Percentiles rank a stretch among this genome's conserved stretches.
These are phyloP conservation scores for Hypoxylon sp. DNA, from an alignment of 2,329 filamentous ascomycete species.

Conservation along the genomic window DNA sequence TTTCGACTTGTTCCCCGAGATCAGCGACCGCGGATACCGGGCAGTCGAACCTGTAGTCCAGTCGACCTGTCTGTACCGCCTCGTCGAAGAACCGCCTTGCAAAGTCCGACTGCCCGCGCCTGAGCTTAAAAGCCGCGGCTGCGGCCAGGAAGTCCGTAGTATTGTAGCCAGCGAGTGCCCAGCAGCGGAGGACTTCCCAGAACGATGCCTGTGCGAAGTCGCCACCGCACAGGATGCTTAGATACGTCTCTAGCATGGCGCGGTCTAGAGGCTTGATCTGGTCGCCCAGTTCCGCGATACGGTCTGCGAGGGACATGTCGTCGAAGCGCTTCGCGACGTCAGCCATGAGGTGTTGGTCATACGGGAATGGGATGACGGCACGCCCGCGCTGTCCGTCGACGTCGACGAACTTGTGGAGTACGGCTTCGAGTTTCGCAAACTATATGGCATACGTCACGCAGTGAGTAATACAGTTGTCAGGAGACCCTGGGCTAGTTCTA, in stretches of 20 bases:
- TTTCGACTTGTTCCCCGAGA: not conserved
- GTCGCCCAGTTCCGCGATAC: conserved; percentile 59
- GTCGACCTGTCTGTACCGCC: conserved; percentile 56
- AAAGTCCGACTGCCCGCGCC: conserved; percentile 62
- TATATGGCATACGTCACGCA: not conserved
- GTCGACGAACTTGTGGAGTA: conserved; percentile 61
- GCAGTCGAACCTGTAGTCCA: conserved; percentile 61
- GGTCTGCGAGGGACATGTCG: conserved; percentile 59
- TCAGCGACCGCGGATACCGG: conserved; percentile 49
- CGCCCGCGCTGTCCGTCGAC: conserved; percentile 60
- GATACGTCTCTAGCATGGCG: conserved; percentile 58
- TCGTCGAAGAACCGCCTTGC: conserved; percentile 63
- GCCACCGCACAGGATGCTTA: conserved; percentile 61
- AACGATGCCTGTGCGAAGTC: conserved; percentile 62
- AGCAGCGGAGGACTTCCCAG: conserved; percentile 66
- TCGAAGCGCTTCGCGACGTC: conserved; percentile 56
- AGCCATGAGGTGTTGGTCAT: conserved; percentile 55
- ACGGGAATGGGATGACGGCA: conserved; percentile 59
- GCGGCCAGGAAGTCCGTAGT: conserved; percentile 59
- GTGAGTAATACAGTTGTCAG: not conserved
- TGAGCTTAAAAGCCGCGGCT: conserved; percentile 61
- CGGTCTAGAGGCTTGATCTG: conserved; percentile 60
- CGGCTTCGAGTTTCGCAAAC: conserved; percentile 10
- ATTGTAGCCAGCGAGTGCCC: conserved; percentile 61
- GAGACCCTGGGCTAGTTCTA: not conserved